Evolutionary conservation across 1,139 yeast genomes (phyloP).

Genomic region (Pichia sp.): DNA sequence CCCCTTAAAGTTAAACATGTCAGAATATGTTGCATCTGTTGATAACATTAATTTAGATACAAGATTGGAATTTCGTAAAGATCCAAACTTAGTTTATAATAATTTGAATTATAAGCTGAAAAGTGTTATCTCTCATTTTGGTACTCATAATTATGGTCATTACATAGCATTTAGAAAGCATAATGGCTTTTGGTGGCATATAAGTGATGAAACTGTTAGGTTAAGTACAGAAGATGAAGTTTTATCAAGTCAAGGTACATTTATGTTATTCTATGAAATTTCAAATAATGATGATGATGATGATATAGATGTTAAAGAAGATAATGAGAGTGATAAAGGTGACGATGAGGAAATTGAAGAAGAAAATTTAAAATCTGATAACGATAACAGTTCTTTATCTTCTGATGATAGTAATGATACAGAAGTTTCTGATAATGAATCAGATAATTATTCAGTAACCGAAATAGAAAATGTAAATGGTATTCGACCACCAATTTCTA

Average conservation of each 20-base stretch:
- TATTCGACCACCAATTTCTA: neutral
- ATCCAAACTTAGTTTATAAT: neutral
- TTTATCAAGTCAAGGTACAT: constrained; percentile 75
- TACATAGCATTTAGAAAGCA: constrained; percentile 78
- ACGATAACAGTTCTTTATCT: constrained; percentile 3
- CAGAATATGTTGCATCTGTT: constrained; percentile 65
- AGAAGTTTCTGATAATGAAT: neutral
- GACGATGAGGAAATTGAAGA: constrained; percentile 24
- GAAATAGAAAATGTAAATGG: neutral
- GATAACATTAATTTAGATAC: constrained; percentile 75
- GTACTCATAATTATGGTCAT: constrained; percentile 93
- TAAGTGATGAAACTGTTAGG: constrained; percentile 83
- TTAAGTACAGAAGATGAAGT: constrained; percentile 78
- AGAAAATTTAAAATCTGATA: constrained; percentile 20
- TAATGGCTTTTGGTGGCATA: constrained; percentile 90
- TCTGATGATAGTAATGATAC: constrained; percentile 1
- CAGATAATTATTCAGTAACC: neutral
- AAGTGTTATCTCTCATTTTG: constrained; percentile 86
- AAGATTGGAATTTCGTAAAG: constrained; percentile 58
- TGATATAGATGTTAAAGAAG: constrained; percentile 26
- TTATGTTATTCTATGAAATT: constrained; percentile 83
- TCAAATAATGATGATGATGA: constrained; percentile 27
- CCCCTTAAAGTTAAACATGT: constrained; percentile 59
- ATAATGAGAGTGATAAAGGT: constrained; percentile 1
- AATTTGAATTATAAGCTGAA: constrained; percentile 59